These are phyloP conservation scores for Colletotrichum ledebouriae DNA, from an alignment of 2,329 filamentous ascomycete species.

Conservation along the genomic window DNA sequence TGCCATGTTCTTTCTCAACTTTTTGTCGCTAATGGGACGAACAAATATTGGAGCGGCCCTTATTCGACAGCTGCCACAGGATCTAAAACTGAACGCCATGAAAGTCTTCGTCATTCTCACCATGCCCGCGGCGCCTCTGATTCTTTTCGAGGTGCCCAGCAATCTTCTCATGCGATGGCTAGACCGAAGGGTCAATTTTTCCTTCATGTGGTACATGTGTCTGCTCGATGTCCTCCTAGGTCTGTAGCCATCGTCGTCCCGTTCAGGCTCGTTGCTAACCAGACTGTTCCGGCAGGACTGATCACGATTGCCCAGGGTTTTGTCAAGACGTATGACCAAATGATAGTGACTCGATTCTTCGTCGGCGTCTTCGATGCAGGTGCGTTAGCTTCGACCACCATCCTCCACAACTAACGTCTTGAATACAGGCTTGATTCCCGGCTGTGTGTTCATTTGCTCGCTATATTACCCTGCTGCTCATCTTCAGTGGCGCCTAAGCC, in stretches of 20 bases:
- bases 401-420: conserved; percentile 29
- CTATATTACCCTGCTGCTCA: conserved; percentile 46
- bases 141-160: conserved; percentile 44
- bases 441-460: conserved; percentile 45
- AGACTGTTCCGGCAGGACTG: conserved; percentile 36
- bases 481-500: conserved; percentile 45
- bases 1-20: conserved; percentile 49
- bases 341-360: conserved; percentile 44
- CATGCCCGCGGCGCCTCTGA: conserved; percentile 41
- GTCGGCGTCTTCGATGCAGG: conserved; percentile 45
- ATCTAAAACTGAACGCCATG: conserved; percentile 45
- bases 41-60: conserved; percentile 47
- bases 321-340: conserved; percentile 43
- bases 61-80: conserved; percentile 45
- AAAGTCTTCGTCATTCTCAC: conserved; percentile 45
- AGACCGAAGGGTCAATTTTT: conserved; percentile 39
- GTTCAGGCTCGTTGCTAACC: not conserved
- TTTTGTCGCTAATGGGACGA: conserved; percentile 46
- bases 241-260: not conserved
- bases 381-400: too few relatives aligned
- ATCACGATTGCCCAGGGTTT: conserved; percentile 47
- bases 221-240: conserved; percentile 42
- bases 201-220: conserved; percentile 44
- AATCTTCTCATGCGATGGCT: conserved; percentile 44
- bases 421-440: conserved; percentile 46